Conservation (phyloP, 306 rosid species). For the Lagenaria siceraria region DNA sequence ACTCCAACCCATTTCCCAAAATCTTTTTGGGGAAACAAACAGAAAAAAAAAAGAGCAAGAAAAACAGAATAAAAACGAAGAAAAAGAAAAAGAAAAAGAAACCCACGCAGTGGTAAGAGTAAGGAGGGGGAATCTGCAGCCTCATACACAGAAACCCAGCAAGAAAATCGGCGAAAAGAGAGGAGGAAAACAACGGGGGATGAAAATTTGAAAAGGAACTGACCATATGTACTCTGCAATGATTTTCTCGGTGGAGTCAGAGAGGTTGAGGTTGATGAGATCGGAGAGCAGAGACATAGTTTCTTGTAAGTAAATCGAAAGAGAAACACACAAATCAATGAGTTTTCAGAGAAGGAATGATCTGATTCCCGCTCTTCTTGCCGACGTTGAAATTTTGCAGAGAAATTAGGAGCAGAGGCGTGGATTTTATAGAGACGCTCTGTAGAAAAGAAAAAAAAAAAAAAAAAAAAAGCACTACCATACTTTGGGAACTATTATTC, state of each 20-base stretch:
- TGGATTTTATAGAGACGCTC: constrained; percentile 14
- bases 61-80: background rate
- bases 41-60: background rate
- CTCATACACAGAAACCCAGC: background rate
- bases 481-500: background rate
- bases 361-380: background rate
- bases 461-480: background rate
- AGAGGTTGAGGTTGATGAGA: constrained; percentile 27
- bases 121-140: background rate
- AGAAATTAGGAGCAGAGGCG: background rate
- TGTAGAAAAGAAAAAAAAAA: background rate
- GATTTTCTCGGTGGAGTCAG: constrained; percentile 30
- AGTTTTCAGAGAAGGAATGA: background rate
- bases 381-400: background rate
- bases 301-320: background rate
- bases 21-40: background rate
- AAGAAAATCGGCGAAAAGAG: background rate
- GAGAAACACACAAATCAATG: background rate
- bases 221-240: constrained; percentile 67
- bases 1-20: background rate
- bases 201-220: background rate
- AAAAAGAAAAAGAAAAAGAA: background rate
- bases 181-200: background rate
- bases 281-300: constrained; percentile 45
- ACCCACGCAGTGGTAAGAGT: background rate